A percentile compares a stretch with the other conserved stretches of the same genome.
These are phyloP conservation scores for Fusarium algeriense DNA, from an alignment of 2,329 filamentous ascomycete species.

Conservation along the genomic window DNA sequence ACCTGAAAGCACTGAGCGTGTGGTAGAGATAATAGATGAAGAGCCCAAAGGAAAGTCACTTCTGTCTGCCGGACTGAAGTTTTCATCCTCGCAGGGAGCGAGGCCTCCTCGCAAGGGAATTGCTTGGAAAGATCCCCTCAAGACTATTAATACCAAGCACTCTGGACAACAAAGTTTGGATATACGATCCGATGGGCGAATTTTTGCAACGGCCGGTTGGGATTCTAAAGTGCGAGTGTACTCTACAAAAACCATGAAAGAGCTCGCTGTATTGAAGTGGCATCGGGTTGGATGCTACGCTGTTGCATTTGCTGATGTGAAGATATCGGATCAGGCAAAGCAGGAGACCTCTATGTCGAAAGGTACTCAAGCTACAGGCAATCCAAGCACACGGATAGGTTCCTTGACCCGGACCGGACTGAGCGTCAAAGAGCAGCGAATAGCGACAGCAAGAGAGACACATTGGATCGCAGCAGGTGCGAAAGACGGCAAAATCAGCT, in stretches of 20 bases:
- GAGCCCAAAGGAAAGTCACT: slow-evolving; percentile 34
- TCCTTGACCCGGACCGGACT: slow-evolving; percentile 21
- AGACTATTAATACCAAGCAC: slow-evolving; percentile 82
- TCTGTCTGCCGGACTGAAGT: slow-evolving; percentile 42
- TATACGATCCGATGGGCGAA: slow-evolving; percentile 81
- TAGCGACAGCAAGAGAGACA: slow-evolving; percentile 72
- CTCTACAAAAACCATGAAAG: slow-evolving; percentile 81
- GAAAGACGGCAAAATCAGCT: slow-evolving; percentile 93
- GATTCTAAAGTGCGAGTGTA: slow-evolving; percentile 87
- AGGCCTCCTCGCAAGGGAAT: slow-evolving; percentile 38
- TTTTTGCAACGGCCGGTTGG: slow-evolving; percentile 95
- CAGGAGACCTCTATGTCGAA: background rate
- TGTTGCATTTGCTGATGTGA: slow-evolving; percentile 74
- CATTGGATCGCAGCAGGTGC: slow-evolving; percentile 93
- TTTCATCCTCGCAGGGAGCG: background rate
- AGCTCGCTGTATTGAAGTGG: slow-evolving; percentile 94
- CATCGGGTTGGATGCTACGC: slow-evolving; percentile 90
- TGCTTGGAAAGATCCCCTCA: slow-evolving; percentile 64
- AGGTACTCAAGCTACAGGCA: background rate
- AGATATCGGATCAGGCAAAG: slow-evolving; percentile 10
- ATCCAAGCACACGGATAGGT: background rate
- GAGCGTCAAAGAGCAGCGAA: slow-evolving; percentile 72
- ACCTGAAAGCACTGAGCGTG: slow-evolving; percentile 29
- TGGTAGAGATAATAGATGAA: slow-evolving; percentile 46
- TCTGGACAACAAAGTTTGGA: slow-evolving; percentile 86